phyloP scores from a whole-genome alignment of 1,284 basidiomycete species.

The Schizophyllum amplum region DNA sequence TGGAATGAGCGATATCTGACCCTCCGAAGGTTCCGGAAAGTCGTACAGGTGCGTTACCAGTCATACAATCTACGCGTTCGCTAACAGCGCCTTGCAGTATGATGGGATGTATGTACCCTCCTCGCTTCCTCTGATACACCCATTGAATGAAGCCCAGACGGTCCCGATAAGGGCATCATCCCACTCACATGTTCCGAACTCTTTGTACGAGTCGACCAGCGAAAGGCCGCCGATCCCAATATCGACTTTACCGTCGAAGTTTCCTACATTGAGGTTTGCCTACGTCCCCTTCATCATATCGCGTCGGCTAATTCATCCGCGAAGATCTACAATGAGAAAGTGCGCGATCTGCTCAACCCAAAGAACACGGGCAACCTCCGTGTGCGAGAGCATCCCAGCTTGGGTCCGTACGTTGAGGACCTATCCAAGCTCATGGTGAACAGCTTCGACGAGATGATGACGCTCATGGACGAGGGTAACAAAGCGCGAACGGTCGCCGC shows the following conservation, averaged over 20 bases:
- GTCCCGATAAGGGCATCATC: conserved; percentile 95
- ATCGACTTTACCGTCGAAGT: conserved; percentile 89
- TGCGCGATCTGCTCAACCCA: conserved; percentile 93
- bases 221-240: conserved; percentile 59
- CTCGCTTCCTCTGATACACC: conserved; percentile 13
- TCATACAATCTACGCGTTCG: conserved; percentile 13
- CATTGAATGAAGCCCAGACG: conserved; percentile 49
- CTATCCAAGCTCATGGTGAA: conserved; percentile 89
- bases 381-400: conserved; percentile 92
- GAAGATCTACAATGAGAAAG: conserved; percentile 98
- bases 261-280: conserved; percentile 84
- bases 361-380: conserved; percentile 95
- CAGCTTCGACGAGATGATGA: conserved; percentile 94
- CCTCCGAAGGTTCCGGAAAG: conserved; percentile 70
- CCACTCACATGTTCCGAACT: conserved; percentile 92
- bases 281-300: not conserved
- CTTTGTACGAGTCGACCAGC: conserved; percentile 75
- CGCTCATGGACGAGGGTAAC: conserved; percentile 98
- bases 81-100: conserved; percentile 51
- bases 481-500: conserved; percentile 97
- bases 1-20: conserved; percentile 4
- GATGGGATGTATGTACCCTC: conserved; percentile 85
- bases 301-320: conserved; percentile 3
- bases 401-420: conserved; percentile 97
- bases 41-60: conserved; percentile 67